Conservation (phyloP, 1,139 yeast genomes). For the Debaryomyces subglobosus region DNA sequence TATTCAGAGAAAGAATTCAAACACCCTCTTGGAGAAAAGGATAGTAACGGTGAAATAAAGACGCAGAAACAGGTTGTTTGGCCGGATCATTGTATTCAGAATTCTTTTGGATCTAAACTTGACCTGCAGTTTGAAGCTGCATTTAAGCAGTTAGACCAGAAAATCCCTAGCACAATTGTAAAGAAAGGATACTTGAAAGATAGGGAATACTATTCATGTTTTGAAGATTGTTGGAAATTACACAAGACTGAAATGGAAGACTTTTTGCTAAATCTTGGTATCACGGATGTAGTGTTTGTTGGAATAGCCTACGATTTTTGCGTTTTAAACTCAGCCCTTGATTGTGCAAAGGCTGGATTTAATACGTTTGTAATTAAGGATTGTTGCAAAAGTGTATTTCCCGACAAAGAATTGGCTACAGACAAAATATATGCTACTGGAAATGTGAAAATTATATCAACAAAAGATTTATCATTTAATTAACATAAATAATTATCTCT, state of each 20-base stretch:
- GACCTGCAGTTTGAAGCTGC: conserved; percentile 45
- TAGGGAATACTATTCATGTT: conserved; percentile 89
- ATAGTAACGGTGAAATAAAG: conserved; percentile 28
- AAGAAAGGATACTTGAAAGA: conserved; percentile 72
- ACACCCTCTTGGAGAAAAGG: conserved; percentile 50
- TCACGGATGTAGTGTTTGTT: conserved; percentile 68
- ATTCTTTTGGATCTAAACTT: conserved; percentile 64
- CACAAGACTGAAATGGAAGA: conserved; percentile 68
- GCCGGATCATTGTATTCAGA: conserved; percentile 92
- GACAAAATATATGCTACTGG: conserved; percentile 30
- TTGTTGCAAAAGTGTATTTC: conserved; percentile 44
- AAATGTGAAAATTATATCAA: conserved; percentile 29
- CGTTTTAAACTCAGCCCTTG: conserved; percentile 74
- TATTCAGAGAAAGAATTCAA: conserved; percentile 52
- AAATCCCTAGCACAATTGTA: conserved; percentile 45
- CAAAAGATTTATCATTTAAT: conserved; percentile 4
- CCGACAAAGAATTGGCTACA: conserved; percentile 31
- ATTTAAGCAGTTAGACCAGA: conserved; percentile 26
- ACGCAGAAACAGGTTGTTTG: conserved; percentile 57
- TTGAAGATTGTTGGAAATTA: conserved; percentile 74
- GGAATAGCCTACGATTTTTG: conserved; percentile 90
- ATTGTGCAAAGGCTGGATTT: conserved; percentile 64
- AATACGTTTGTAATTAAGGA: conserved; percentile 61
- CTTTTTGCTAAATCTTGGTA: conserved; percentile 43
- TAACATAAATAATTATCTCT: not conserved